These are phyloP conservation scores for Penicillium fuscoglaucum DNA, from an alignment of 2,329 filamentous ascomycete genomes.

Conservation along the genomic window DNA sequence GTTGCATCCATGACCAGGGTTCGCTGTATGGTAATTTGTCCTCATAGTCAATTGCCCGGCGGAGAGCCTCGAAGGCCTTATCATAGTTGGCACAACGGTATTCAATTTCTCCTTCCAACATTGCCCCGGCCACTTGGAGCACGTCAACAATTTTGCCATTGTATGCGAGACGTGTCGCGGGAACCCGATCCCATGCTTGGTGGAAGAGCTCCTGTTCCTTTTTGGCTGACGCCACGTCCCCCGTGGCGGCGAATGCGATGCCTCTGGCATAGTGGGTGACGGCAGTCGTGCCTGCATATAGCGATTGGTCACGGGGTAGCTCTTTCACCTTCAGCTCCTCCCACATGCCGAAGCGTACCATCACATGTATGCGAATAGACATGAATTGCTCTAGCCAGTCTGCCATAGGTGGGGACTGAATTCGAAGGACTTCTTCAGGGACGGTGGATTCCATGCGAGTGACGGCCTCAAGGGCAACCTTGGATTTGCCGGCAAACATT, in stretches of 20 bases:
- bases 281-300: constrained; percentile 69
- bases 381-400: constrained; percentile 74
- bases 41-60: constrained; percentile 58
- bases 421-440: constrained; percentile 62
- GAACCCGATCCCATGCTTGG: constrained; percentile 54
- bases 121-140: constrained; percentile 59
- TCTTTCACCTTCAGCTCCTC: constrained; percentile 59
- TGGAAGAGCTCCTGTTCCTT: constrained; percentile 53
- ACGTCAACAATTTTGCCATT: constrained; percentile 66
- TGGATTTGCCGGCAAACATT: constrained; percentile 69
- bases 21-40: constrained; percentile 68
- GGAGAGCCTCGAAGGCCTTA: constrained; percentile 58
- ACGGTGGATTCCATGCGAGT: constrained; percentile 60
- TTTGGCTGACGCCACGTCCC: constrained; percentile 54
- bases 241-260: constrained; percentile 62
- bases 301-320: constrained; percentile 56
- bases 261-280: constrained; percentile 66
- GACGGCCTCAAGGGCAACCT: constrained; percentile 62
- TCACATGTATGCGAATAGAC: constrained; percentile 64
- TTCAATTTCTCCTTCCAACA: constrained; percentile 71
- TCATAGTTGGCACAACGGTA: constrained; percentile 63
- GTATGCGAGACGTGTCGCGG: constrained; percentile 62
- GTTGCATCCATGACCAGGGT: constrained; percentile 78
- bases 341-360: constrained; percentile 73
- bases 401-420: constrained; percentile 71